Evolutionary conservation across 192 early-diverging fungal species (phyloP).

Genomic region (Coemansia sp.): DNA sequence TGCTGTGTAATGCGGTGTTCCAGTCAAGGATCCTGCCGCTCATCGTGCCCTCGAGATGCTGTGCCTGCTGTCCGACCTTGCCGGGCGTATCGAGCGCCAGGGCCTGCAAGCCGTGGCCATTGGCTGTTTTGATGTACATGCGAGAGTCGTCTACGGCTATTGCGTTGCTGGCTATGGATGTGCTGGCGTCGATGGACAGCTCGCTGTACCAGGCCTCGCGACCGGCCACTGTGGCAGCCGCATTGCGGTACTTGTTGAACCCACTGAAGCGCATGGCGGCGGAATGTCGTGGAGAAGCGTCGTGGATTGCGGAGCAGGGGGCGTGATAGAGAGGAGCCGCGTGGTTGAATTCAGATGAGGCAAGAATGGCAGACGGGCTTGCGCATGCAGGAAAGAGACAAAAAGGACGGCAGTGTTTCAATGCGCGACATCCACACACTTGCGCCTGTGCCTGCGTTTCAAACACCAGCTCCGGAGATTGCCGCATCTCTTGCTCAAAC

Average conservation of each 20-base stretch:
- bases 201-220: conserved; percentile 45
- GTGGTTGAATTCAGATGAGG: no score
- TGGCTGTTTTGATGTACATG: conserved; percentile 25
- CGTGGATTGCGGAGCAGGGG: no score
- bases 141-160: conserved; percentile 23
- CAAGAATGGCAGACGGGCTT: no score
- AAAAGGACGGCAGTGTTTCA: no score
- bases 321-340: no score
- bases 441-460: no score
- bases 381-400: no score
- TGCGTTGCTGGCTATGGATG: conserved; percentile 24
- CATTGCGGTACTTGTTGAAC: conserved; percentile 45
- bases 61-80: conserved; percentile 10
- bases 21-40: conserved; percentile 27
- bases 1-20: conserved; percentile 20
- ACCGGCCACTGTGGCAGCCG: conserved; percentile 18
- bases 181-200: conserved; percentile 19
- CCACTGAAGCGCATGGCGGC: conserved; percentile 25
- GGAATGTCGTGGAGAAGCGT: no score
- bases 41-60: neutral
- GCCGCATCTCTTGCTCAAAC: no score
- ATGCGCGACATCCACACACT: no score
- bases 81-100: conserved; percentile 14
- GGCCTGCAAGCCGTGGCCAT: conserved; percentile 30
- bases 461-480: no score